Conservation (phyloP, 2,329 filamentous ascomycete species). For the Fusarium paranaense region DNA sequence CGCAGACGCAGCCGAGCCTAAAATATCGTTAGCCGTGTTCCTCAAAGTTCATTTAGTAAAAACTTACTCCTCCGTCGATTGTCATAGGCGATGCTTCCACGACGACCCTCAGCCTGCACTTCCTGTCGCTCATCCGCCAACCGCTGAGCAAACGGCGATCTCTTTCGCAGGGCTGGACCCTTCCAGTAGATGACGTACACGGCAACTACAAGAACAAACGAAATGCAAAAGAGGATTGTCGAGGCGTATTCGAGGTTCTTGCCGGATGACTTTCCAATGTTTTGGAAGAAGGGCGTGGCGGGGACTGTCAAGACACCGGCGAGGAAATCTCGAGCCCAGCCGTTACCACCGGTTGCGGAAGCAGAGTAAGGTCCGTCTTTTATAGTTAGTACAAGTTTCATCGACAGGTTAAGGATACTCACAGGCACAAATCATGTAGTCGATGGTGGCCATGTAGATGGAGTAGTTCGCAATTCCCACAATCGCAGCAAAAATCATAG, state of each 20-base stretch:
- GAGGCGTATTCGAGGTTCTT: conserved; percentile 69
- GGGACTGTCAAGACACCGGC: conserved; percentile 78
- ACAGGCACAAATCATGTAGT: conserved; percentile 70
- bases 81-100: conserved; percentile 44
- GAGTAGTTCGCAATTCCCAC: conserved; percentile 80
- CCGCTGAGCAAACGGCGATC: conserved; percentile 74
- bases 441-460: conserved; percentile 82
- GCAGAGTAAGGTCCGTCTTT: conserved; percentile 73
- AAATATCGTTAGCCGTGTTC: conserved; percentile 10
- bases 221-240: conserved; percentile 73
- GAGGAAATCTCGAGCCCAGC: conserved; percentile 78
- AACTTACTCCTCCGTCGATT: conserved; percentile 45
- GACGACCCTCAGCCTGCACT: conserved; percentile 44
- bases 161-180: conserved; percentile 68
- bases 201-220: conserved; percentile 69
- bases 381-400: neutral
- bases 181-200: conserved; percentile 77
- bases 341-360: conserved; percentile 81
- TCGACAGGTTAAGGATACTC: neutral
- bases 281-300: conserved; percentile 72
- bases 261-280: conserved; percentile 61
- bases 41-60: accelerated
- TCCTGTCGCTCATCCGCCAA: conserved; percentile 60
- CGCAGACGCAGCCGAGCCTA: conserved; percentile 38
- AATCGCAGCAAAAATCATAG: conserved; percentile 72